Conservation (phyloP, 2,329 filamentous ascomycete genomes). For the Ramularia endophylla region DNA sequence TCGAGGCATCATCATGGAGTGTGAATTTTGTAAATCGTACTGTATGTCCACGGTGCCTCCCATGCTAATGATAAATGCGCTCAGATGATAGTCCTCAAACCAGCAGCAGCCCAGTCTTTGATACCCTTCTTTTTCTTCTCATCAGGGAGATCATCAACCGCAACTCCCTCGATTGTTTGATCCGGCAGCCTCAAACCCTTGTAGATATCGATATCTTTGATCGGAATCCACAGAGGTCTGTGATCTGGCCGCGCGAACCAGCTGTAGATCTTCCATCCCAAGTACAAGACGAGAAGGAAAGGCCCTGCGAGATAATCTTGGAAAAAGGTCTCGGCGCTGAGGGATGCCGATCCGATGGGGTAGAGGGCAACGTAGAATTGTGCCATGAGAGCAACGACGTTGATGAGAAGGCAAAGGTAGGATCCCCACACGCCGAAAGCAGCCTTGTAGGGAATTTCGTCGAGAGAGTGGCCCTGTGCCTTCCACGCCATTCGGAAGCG, state of each 20-base stretch:
- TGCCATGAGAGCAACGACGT: conserved; percentile 34
- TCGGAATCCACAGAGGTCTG: conserved; percentile 27
- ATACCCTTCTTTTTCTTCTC: conserved; percentile 25
- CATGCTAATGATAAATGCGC: too few relatives aligned
- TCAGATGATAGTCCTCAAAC: conserved; percentile 7
- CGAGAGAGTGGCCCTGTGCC: conserved; percentile 41
- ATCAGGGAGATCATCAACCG: conserved; percentile 22
- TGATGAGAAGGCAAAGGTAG: conserved; percentile 35
- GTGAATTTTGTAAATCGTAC: too few relatives aligned
- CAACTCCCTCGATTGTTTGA: conserved; percentile 18
- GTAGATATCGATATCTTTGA: conserved; percentile 34
- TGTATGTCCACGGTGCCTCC: too few relatives aligned
- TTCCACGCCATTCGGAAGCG: conserved; percentile 70
- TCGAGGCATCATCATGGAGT: too few relatives aligned
- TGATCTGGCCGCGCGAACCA: conserved; percentile 24
- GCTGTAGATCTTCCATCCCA: conserved; percentile 27
- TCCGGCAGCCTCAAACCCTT: conserved; percentile 32
- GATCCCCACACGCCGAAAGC: conserved; percentile 36
- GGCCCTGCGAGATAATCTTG: conserved; percentile 26
- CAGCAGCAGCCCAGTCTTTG: conserved; percentile 6
- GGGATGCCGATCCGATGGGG: conserved; percentile 15
- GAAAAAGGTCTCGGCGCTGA: conserved; percentile 24
- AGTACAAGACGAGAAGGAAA: conserved; percentile 25
- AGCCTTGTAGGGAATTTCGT: conserved; percentile 42
- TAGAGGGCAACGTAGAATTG: conserved; percentile 37